Conservation (phyloP, 306 rosid species). For the Erythrophleum fordii region DNA sequence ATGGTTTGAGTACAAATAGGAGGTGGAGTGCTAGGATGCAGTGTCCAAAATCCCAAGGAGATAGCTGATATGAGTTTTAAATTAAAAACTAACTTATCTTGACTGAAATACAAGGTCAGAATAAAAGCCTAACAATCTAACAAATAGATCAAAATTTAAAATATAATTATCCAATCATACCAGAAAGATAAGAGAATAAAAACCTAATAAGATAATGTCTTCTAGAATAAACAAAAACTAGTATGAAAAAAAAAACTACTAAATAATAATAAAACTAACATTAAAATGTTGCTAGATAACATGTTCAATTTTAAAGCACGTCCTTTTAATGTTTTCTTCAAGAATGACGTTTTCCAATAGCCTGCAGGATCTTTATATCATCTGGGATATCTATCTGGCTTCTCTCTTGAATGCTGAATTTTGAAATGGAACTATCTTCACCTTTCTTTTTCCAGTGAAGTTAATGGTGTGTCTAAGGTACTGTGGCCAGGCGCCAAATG, state of each 20-base stretch:
- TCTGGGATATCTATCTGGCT: not conserved
- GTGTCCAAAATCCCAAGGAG: not conserved
- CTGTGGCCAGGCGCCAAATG: not conserved
- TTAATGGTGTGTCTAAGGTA: not conserved
- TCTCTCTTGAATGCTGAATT: not conserved
- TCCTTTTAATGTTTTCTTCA: too few species aligned
- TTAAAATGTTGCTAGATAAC: too few species aligned
- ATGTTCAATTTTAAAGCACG: too few species aligned
- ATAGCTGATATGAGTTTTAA: not conserved
- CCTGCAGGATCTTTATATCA: not conserved
- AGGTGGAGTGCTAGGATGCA: not conserved
- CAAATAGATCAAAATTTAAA: too few species aligned
- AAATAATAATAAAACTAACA: too few species aligned
- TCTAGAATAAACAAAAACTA: too few species aligned
- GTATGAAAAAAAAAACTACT: too few species aligned
- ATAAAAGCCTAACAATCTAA: not conserved
- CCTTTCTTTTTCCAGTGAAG: not conserved
- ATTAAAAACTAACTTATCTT: not conserved
- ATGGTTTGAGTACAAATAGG: not conserved
- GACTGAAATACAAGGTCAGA: not conserved
- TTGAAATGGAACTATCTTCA: not conserved
- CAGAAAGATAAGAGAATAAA: not conserved
- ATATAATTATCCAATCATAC: not conserved
- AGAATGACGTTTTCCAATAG: too few species aligned
- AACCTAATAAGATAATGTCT: too few species aligned